Conservation (phyloP, 257 asterid species). For the Nicotiana otophora region DNA sequence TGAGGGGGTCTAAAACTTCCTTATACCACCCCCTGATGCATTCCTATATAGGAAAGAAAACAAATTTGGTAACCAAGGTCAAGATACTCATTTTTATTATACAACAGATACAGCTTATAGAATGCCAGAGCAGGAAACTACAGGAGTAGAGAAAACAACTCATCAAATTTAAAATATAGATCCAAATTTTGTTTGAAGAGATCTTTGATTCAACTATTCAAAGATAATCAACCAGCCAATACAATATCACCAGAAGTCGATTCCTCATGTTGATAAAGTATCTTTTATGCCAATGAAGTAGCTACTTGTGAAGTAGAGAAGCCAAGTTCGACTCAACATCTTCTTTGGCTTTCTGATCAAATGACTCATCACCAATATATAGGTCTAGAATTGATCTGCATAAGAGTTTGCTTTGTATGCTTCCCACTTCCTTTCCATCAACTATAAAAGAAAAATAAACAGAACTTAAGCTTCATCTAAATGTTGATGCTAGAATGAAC, state of each 20-base stretch:
- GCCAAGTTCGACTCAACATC: constrained; percentile 64
- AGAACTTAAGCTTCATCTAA: background rate
- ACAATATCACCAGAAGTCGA: background rate
- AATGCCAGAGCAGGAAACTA: background rate
- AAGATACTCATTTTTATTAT: background rate
- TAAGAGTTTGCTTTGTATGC: constrained; percentile 71
- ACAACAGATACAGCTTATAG: background rate
- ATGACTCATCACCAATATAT: constrained; percentile 80
- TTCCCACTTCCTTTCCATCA: constrained; percentile 82
- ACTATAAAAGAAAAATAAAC: constrained; percentile 34
- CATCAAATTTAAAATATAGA: background rate
- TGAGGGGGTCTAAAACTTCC: too few relatives aligned
- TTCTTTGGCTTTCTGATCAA: constrained; percentile 79
- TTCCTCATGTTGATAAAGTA: background rate
- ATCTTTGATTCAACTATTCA: background rate
- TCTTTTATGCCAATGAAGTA: background rate
- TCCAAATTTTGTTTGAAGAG: background rate
- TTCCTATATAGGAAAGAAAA: background rate
- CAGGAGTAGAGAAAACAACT: background rate
- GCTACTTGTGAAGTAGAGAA: constrained; percentile 47
- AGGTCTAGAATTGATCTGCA: constrained; percentile 75
- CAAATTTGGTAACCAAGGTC: background rate
- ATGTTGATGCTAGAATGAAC: background rate
- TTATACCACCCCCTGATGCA: background rate
- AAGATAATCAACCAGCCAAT: background rate